Conservation (phyloP, 2,329 filamentous ascomycete genomes). For the Fusarium sororula region DNA sequence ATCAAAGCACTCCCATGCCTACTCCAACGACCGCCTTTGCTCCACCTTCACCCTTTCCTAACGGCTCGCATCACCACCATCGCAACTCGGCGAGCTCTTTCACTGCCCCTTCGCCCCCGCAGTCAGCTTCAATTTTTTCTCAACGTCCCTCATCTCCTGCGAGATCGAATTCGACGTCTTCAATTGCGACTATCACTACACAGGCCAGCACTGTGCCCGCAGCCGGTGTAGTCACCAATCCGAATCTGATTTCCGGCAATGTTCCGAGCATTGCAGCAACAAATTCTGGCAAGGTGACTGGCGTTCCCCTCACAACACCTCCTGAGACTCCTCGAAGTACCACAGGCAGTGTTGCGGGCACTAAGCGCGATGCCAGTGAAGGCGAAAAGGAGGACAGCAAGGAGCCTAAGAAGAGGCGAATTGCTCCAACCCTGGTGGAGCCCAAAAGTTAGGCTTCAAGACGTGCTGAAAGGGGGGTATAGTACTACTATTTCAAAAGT, state of each 20-base stretch:
- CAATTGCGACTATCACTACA: constrained; percentile 79
- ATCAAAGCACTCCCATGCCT: constrained; percentile 73
- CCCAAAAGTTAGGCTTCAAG: constrained; percentile 30
- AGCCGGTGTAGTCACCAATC: constrained; percentile 74
- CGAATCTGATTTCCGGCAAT: constrained; percentile 79
- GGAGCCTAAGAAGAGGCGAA: constrained; percentile 73
- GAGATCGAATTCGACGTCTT: constrained; percentile 86
- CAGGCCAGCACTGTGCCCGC: constrained; percentile 60
- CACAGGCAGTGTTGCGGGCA: constrained; percentile 49
- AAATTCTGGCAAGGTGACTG: constrained; percentile 69
- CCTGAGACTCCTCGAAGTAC: constrained; percentile 79
- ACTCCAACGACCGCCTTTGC: constrained; percentile 73
- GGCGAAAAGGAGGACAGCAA: constrained; percentile 62
- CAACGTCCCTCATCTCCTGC: constrained; percentile 80
- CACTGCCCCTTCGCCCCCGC: constrained; percentile 64
- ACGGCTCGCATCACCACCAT: constrained; percentile 61
- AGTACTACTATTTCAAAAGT: constrained; percentile 21
- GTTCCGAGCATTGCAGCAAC: constrained; percentile 81
- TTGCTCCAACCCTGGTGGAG: constrained; percentile 72
- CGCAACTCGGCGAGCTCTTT: constrained; percentile 67
- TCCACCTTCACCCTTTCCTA: constrained; percentile 67
- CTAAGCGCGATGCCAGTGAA: constrained; percentile 67
- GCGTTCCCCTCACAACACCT: constrained; percentile 84
- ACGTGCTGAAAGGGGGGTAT: neutral
- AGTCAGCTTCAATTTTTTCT: constrained; percentile 65